Evolutionary conservation across 495 filamentous ascomycete species (phyloP).

Genomic region (Neurospora sp.): DNA sequence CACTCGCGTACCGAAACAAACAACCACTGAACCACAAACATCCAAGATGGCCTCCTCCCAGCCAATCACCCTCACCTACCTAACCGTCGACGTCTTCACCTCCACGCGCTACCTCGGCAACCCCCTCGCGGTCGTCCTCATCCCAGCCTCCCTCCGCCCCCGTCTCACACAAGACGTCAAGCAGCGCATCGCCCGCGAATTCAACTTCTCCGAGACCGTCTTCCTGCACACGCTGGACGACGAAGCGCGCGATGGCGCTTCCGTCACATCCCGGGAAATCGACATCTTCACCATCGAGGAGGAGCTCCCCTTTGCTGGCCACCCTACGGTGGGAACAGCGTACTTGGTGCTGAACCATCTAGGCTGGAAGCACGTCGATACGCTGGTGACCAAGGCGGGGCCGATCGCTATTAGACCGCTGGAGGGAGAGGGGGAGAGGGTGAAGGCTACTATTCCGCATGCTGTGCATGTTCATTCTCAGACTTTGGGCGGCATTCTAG

Average conservation of each 20-base stretch:
- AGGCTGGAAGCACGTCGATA: slow-evolving; percentile 23
- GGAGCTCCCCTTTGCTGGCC: slow-evolving; percentile 68
- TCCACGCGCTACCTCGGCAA: slow-evolving; percentile 48
- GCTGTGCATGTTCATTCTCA: slow-evolving; percentile 50
- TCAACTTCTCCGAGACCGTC: slow-evolving; percentile 79
- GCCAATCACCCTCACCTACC: slow-evolving; percentile 32
- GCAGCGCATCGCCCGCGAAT: slow-evolving; percentile 61
- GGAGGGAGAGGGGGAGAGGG: slow-evolving; percentile 8
- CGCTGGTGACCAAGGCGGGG: slow-evolving; percentile 54
- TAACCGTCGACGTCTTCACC: slow-evolving; percentile 64
- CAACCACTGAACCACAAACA: not conserved
- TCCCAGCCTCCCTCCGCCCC: slow-evolving; percentile 29
- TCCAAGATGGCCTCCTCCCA: slow-evolving; percentile 1
- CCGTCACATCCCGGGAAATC: slow-evolving; percentile 31
- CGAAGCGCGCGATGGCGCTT: not conserved
- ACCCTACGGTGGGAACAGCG: slow-evolving; percentile 65
- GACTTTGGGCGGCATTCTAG: slow-evolving; percentile 17
- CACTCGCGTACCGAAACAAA: not conserved
- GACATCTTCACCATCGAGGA: slow-evolving; percentile 58
- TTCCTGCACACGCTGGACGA: slow-evolving; percentile 51
- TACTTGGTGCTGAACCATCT: slow-evolving; percentile 38
- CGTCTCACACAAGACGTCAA: slow-evolving; percentile 42
- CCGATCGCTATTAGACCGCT: slow-evolving; percentile 22
- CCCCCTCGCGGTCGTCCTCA: slow-evolving; percentile 52
- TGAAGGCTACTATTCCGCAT: slow-evolving; percentile 53